Evolutionary conservation across 2,329 filamentous ascomycete genomes (phyloP).

Genomic region (Aspergillus cejpii): DNA sequence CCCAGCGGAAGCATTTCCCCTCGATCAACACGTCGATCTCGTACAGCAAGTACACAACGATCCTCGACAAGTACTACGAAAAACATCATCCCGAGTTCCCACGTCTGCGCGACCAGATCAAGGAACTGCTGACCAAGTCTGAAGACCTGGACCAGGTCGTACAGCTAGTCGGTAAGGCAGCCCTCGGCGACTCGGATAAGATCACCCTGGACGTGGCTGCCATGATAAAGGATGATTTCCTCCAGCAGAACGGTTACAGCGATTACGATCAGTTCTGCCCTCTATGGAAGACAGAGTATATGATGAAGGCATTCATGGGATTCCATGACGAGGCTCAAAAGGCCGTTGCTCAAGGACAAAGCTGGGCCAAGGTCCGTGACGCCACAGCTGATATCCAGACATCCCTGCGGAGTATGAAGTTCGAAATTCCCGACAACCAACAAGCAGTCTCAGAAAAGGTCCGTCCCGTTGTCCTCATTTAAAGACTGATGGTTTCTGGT

Average conservation of each 20-base stretch:
- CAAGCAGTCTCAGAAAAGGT: slow-evolving; percentile 78
- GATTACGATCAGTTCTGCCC: slow-evolving; percentile 99
- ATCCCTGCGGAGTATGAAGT: slow-evolving; percentile 87
- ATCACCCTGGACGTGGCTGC: slow-evolving; percentile 90
- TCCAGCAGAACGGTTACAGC: slow-evolving; percentile 98
- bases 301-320: slow-evolving; percentile 99
- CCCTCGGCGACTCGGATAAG: slow-evolving; percentile 93
- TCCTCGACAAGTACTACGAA: slow-evolving; percentile 89
- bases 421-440: slow-evolving; percentile 83
- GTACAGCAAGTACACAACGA: slow-evolving; percentile 91
- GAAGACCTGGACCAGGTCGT: slow-evolving; percentile 98
- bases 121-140: slow-evolving; percentile 85
- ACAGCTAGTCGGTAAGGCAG: slow-evolving; percentile 95
- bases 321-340: slow-evolving; percentile 98
- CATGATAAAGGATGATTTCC: slow-evolving; percentile 94
- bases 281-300: slow-evolving; percentile 99
- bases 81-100: slow-evolving; percentile 93
- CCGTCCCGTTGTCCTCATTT: slow-evolving; percentile 24
- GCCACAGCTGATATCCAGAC: slow-evolving; percentile 79
- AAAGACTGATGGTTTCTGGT: slow-evolving; percentile 11
- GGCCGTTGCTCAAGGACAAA: slow-evolving; percentile 82
- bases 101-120: slow-evolving; percentile 83
- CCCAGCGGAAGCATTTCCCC: slow-evolving; percentile 97
- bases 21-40: slow-evolving; percentile 92
- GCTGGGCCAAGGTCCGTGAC: slow-evolving; percentile 88